phyloP scores from a whole-genome alignment of 2,329 filamentous ascomycete genomes.

The Pseudogymnoascus sp. region DNA sequence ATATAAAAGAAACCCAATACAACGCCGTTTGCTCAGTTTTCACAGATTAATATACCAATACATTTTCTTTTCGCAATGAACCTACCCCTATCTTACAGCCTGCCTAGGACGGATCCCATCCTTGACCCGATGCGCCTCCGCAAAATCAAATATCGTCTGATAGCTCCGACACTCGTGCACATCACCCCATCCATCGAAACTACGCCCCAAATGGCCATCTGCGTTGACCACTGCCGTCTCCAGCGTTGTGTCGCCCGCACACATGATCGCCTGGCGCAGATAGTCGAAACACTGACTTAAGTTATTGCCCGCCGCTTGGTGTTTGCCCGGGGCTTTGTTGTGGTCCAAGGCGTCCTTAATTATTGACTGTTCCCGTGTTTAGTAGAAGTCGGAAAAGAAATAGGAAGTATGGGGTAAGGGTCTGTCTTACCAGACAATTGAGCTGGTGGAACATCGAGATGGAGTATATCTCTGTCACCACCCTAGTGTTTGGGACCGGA shows the following conservation, averaged over 20 bases:
- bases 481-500: neutral
- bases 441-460: neutral
- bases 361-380: neutral
- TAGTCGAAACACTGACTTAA: conserved; percentile 18
- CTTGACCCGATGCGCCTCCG: neutral
- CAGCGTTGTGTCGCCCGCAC: conserved; percentile 16
- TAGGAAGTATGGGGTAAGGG: neutral
- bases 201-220: neutral
- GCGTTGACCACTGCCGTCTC: conserved; percentile 27
- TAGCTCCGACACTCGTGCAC: neutral
- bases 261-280: conserved; percentile 15
- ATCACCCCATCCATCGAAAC: neutral
- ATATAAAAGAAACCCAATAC: neutral
- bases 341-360: neutral
- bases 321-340: neutral
- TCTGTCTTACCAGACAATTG: neutral
- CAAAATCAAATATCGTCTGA: neutral
- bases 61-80: neutral
- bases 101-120: neutral
- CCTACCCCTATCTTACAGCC: neutral
- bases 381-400: neutral
- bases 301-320: neutral
- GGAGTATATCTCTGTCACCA: neutral
- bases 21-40: neutral
- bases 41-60: neutral